Conservation (phyloP, 2,329 filamentous ascomycete genomes). For the Keithomyces neogunnii region DNA sequence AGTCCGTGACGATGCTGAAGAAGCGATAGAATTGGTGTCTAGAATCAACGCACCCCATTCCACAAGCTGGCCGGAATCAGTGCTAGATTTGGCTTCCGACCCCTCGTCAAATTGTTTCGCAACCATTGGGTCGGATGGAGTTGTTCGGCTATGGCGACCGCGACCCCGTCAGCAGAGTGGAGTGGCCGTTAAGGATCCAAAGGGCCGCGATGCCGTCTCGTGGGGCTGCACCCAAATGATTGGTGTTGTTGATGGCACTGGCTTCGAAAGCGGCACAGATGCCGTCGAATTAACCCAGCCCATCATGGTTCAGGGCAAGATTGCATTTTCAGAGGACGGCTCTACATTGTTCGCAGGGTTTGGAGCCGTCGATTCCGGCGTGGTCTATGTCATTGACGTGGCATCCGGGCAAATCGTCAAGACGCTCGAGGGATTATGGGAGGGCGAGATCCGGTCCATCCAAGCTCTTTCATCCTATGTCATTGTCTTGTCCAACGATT, state of each 20-base stretch:
- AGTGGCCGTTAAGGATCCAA: conserved; percentile 49
- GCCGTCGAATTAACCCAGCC: conserved; percentile 11
- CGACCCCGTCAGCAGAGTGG: conserved; percentile 62
- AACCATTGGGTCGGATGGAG: conserved; percentile 73
- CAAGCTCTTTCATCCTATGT: conserved; percentile 66
- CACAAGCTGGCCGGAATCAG: conserved; percentile 42
- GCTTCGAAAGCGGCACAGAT: conserved; percentile 28
- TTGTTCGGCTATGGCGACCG: conserved; percentile 74
- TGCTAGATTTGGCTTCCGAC: conserved; percentile 68
- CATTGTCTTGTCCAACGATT: conserved; percentile 62
- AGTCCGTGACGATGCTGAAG: conserved; percentile 44
- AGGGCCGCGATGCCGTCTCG: conserved; percentile 53
- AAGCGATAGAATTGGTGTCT: conserved; percentile 65
- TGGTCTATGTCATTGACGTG: conserved; percentile 70
- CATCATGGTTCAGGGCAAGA: conserved; percentile 46
- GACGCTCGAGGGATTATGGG: conserved; percentile 59
- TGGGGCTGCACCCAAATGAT: conserved; percentile 65
- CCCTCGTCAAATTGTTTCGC: conserved; percentile 66
- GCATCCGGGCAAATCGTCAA: conserved; percentile 57
- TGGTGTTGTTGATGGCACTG: conserved; percentile 41
- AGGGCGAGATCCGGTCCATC: conserved; percentile 56
- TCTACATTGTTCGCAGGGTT: conserved; percentile 69
- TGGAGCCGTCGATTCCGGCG: conserved; percentile 44
- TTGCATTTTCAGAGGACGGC: conserved; percentile 77
- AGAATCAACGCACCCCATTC: conserved; percentile 78